Percentiles rank a stretch among this genome's conserved stretches.
Evolutionary conservation across 1,284 basidiomycete genomes (phyloP).

Genomic region (Chondrostereum purpureum): DNA sequence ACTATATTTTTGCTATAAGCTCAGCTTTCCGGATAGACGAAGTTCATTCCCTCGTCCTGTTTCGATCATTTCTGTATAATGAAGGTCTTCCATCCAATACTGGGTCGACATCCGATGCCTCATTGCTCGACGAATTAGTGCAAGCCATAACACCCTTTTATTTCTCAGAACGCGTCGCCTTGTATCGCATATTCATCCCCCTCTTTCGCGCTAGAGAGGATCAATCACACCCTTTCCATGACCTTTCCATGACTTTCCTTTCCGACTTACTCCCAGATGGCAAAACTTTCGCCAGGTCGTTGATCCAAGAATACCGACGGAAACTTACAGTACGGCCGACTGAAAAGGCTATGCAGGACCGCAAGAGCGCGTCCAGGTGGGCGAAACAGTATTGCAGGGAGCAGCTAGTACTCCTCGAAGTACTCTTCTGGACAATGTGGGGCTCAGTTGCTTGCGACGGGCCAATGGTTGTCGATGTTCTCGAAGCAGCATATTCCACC

Average conservation of each 20-base stretch:
- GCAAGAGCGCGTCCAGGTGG: slow-evolving; percentile 61
- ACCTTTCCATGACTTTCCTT: slow-evolving; percentile 48
- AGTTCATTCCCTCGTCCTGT: slow-evolving; percentile 61
- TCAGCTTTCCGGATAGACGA: slow-evolving; percentile 69
- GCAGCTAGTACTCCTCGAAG: slow-evolving; percentile 75
- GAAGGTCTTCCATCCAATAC: slow-evolving; percentile 58
- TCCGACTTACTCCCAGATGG: slow-evolving; percentile 58
- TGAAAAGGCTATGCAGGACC: slow-evolving; percentile 41
- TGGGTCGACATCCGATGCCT: slow-evolving; percentile 34
- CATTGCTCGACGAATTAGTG: slow-evolving; percentile 54
- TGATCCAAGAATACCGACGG: slow-evolving; percentile 52
- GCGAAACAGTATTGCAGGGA: slow-evolving; percentile 76
- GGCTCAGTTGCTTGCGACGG: slow-evolving; percentile 65
- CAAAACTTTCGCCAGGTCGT: slow-evolving; percentile 44
- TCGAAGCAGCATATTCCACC: slow-evolving; percentile 58
- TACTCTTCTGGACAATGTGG: slow-evolving; percentile 84
- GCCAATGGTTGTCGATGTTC: slow-evolving; percentile 52
- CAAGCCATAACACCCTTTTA: slow-evolving; percentile 76
- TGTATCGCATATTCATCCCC: slow-evolving; percentile 48
- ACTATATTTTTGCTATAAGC: slow-evolving; percentile 65
- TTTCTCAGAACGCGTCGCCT: slow-evolving; percentile 68
- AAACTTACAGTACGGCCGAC: slow-evolving; percentile 54
- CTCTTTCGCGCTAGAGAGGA: slow-evolving; percentile 62
- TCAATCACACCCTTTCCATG: slow-evolving; percentile 44
- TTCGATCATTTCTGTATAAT: slow-evolving; percentile 76